Base-by-base conservation (phyloP, 1,284 basidiomycete genomes). In the Pyrrhoderma lamaoense region DNA sequence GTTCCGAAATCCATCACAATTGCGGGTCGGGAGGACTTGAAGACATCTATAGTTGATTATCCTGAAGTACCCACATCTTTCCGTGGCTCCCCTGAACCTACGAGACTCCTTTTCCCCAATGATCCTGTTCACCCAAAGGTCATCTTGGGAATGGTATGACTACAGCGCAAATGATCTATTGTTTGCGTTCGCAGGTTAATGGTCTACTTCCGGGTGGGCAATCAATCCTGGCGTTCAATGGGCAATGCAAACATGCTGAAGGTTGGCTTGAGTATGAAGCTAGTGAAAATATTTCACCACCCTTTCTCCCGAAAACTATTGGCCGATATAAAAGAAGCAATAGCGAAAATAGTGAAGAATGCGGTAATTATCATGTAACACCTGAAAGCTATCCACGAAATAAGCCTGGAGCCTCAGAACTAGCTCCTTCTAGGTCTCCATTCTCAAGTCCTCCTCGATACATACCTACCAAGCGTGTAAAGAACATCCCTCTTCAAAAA, bases 141-240 rank as follows among this genome's bases (percentile, higher is more conserved):
- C 5, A 31, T 21, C 3, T 9, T 51, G n/a, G 37, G 45, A n/a
- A 43, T 25, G 45, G 18, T 23, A 45, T 56, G 46, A 45, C 50
- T n/a, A 37, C 51, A 11, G 54, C 52, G 27, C 46, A 52, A 27
- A 56, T 56, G 54, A 56, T 56, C 9, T 45, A 27, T 22, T 49
- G 46, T 25, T 42, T 56, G 19, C 54, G 51, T 19, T 45, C 47
- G 22, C 54, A 56, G 21, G 42, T 56, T 8, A 37, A 52, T 21
- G 23, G 31, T 21, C 45, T 56, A 16, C 19, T 23, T 9, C 51
- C 36, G 18, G 23, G 27, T 23, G 18, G 9, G 35, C 35, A n/a
- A n/a, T 44, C 19, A 27, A 5, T 11, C 34, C 7, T 4, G 8
- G 19, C 23, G 4, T 42, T 52, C 11, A 11, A 31, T 13, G 43